phyloP scores from a whole-genome alignment of 2,329 filamentous ascomycete species.

The Hymenoscyphus linearis region DNA sequence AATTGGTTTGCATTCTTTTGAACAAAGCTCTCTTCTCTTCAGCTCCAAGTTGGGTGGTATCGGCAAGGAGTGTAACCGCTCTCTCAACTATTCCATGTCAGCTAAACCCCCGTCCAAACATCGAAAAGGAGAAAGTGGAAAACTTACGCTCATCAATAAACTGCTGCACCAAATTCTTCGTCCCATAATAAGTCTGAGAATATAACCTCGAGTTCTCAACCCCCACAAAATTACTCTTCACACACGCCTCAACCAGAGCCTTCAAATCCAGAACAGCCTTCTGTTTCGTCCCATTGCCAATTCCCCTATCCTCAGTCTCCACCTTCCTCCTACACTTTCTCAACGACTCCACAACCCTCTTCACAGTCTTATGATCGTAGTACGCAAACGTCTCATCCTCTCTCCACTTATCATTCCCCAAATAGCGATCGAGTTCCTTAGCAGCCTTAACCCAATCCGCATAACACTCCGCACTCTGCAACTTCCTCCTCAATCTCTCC shows the following conservation, averaged over 20 bases:
- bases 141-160: constrained; percentile 75
- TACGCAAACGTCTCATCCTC: constrained; percentile 72
- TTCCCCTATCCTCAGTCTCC: constrained; percentile 47
- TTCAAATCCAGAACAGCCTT: constrained; percentile 70
- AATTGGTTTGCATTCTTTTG: constrained; percentile 85
- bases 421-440: constrained; percentile 69
- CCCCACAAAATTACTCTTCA: constrained; percentile 96
- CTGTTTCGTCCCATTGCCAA: constrained; percentile 31
- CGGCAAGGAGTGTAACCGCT: constrained; percentile 61
- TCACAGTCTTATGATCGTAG: constrained; percentile 84
- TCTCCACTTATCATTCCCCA: constrained; percentile 79
- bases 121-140: constrained; percentile 12
- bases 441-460: constrained; percentile 79
- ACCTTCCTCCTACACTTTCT: constrained; percentile 50
- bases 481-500: constrained; percentile 61
- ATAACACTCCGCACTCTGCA: constrained; percentile 71
- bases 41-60: constrained; percentile 59
- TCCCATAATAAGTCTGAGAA: constrained; percentile 94
- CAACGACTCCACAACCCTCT: constrained; percentile 71
- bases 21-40: constrained; percentile 78
- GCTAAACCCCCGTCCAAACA: not conserved
- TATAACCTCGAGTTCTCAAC: constrained; percentile 93
- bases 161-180: constrained; percentile 88
- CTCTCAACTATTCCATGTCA: constrained; percentile 49
- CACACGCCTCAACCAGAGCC: constrained; percentile 76